phyloP scores from a whole-genome alignment of 805 yeast species.

The Candida xyloterini region DNA sequence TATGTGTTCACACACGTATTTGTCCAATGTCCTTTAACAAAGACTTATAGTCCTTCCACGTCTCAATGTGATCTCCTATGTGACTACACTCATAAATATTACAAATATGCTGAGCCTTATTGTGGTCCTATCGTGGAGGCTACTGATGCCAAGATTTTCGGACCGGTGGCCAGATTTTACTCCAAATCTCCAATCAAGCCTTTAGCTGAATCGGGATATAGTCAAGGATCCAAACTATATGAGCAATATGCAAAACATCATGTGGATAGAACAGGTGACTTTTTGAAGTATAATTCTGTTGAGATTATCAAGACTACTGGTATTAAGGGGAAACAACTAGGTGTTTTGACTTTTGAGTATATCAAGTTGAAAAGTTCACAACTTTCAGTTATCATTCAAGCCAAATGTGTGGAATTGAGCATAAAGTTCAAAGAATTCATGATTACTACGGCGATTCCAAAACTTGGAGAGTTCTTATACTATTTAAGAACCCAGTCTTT shows the following conservation, averaged over 20 bases:
- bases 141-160: slow-evolving; percentile 12
- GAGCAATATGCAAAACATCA: slow-evolving; percentile 13
- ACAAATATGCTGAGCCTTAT: slow-evolving; percentile 20
- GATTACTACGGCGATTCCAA: slow-evolving; percentile 19
- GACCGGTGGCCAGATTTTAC: slow-evolving; percentile 17
- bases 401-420: slow-evolving; percentile 5
- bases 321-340: slow-evolving; percentile 3
- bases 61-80: slow-evolving; percentile 21
- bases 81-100: slow-evolving; percentile 20
- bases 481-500: slow-evolving; percentile 6
- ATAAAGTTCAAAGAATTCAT: slow-evolving; percentile 3
- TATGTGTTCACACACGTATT: slow-evolving; percentile 21
- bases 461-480: neutral
- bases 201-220: slow-evolving; percentile 18
- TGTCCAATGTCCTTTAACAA: slow-evolving; percentile 25
- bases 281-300: slow-evolving; percentile 4
- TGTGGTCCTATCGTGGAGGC: slow-evolving; percentile 13
- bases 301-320: neutral
- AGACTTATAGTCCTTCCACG: slow-evolving; percentile 8
- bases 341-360: neutral
- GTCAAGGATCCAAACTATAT: slow-evolving; percentile 8
- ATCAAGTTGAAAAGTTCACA: slow-evolving; percentile 8
- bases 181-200: slow-evolving; percentile 25
- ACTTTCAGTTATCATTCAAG: neutral
- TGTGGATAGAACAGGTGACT: slow-evolving; percentile 19